A percentile compares a stretch with the other conserved stretches of the same genome.
Conservation (phyloP, 495 filamentous ascomycete species). For the Gamarada debralockiae region DNA sequence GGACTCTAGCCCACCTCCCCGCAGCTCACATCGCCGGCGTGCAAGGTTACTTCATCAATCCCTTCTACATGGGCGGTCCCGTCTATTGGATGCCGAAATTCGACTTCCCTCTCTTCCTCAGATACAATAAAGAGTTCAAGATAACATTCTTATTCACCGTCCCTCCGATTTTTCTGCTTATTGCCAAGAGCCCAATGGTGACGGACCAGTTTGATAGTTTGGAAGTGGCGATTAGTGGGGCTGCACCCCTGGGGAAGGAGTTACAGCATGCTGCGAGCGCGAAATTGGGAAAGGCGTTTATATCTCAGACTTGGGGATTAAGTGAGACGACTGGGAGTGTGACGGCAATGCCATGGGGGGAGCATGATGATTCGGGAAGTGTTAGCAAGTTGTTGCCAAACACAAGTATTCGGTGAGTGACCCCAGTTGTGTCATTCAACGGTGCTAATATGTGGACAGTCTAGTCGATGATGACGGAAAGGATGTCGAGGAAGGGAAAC, state of each 20-base stretch:
- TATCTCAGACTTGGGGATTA: conserved; percentile 20
- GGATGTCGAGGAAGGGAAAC: conserved; percentile 37
- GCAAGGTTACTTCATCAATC: conserved; percentile 55
- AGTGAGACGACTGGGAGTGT: conserved; percentile 32
- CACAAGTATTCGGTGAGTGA: conserved; percentile 11
- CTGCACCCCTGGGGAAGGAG: conserved; percentile 80
- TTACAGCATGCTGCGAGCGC: conserved; percentile 34
- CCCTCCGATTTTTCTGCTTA: conserved; percentile 45
- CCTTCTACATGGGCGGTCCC: conserved; percentile 60
- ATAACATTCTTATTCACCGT: conserved; percentile 48
- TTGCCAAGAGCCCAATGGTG: conserved; percentile 44
- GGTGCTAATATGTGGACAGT: neutral
- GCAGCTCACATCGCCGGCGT: conserved; percentile 46
- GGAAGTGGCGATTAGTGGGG: conserved; percentile 82
- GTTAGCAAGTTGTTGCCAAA: conserved; percentile 35
- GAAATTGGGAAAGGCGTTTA: conserved; percentile 18
- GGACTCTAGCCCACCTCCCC: conserved; percentile 48
- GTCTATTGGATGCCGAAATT: conserved; percentile 78
- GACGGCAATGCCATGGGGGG: conserved; percentile 30
- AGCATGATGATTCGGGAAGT: conserved; percentile 35
- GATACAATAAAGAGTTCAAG: conserved; percentile 67
- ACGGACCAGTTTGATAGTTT: conserved; percentile 66
- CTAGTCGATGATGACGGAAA: conserved; percentile 29
- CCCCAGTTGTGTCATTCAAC: no score
- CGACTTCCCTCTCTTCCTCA: conserved; percentile 72